Evolutionary conservation across 1,139 yeast genomes (phyloP).

Genomic region (Nadsonia starkeyi-henricii): DNA sequence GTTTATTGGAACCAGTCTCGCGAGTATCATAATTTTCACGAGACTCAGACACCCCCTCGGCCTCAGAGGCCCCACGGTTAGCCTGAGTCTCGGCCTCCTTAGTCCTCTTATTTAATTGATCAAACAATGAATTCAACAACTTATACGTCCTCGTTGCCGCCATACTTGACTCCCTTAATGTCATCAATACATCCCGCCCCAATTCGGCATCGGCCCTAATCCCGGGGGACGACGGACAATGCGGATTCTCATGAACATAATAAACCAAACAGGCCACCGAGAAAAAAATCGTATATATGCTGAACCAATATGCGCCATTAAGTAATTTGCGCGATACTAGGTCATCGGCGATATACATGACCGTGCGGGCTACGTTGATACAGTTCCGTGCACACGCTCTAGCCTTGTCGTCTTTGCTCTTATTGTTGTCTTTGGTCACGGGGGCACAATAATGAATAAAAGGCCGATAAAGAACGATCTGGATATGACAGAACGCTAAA

Average conservation of each 20-base stretch:
- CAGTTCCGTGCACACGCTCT: slow-evolving; percentile 72
- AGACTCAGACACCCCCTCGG: too few species aligned
- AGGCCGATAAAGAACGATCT: slow-evolving; percentile 77
- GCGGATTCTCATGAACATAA: slow-evolving; percentile 60
- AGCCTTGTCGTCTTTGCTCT: slow-evolving; percentile 37
- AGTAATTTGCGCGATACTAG: slow-evolving; percentile 62
- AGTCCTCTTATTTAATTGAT: slow-evolving; percentile 55
- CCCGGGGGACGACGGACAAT: slow-evolving; percentile 39
- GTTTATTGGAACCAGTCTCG: too few species aligned
- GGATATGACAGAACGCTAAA: slow-evolving; percentile 69
- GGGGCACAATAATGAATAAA: slow-evolving; percentile 72
- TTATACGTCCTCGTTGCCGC: slow-evolving; percentile 74
- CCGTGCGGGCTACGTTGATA: slow-evolving; percentile 72
- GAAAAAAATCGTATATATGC: slow-evolving; percentile 82
- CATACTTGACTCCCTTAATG: slow-evolving; percentile 57
- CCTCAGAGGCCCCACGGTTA: too few species aligned
- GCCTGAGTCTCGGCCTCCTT: too few species aligned
- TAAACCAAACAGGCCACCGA: slow-evolving; percentile 79
- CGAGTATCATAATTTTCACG: too few species aligned
- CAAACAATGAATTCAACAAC: slow-evolving; percentile 66
- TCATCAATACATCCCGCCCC: slow-evolving; percentile 62
- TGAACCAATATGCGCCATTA: slow-evolving; percentile 87
- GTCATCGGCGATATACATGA: slow-evolving; percentile 70
- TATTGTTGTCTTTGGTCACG: too few species aligned
- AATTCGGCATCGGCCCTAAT: slow-evolving; percentile 66